Evolutionary conservation across 257 asterid species (phyloP), one percentile per base, ranked within the genome.

Genomic region (Solanum pimpinellifolium): DNA sequence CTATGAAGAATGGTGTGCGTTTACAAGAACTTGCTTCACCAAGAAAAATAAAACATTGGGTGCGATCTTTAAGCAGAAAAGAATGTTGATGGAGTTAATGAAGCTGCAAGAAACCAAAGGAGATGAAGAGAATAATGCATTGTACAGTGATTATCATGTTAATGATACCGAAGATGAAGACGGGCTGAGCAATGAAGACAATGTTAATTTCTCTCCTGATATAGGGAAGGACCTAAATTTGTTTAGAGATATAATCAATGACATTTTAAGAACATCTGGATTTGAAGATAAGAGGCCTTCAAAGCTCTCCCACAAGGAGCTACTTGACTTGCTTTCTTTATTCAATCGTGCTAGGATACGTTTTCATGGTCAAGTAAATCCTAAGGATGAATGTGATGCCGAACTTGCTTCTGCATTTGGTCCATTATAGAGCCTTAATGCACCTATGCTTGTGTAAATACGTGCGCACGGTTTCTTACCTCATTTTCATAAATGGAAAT

Each of bases 31-130:
- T 80, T 96, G 98, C 87, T 97, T 97, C 88, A 87, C 93, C 78
- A 95, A 92, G 90, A 95, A 96, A 88, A 96, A 97, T 91, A 97
- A 94, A 87, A 97, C 99, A 6, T 86, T 97, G 29, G 99, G 99
- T 9, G 99, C 99, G 11, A 94, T 88, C 23, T 94, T 97, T 89
- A 95, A 94, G 96, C 95, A 94, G 89, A 97, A 97, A 95, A 93
- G 89, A 90, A 95, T 91, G 92, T 46, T 93, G 86, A 87, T 89
- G 91, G 99, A 96, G 93, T 90, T 97, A 72, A 91, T 92, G 96
- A 90, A 91, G 59, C 72, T 91, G 52, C 91, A 93, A 14, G 88
- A 62, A 59, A 85, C 9, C 83, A 87, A 59, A 46, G 82, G 82
- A 73, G 74, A 62, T 69, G 87, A 86, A 83, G 86, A 35, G 25